A percentile compares a stretch with the other conserved stretches of the same genome.
Conservation (phyloP, 768 basidiomycete species). For the Filobasidium floriforme region DNA sequence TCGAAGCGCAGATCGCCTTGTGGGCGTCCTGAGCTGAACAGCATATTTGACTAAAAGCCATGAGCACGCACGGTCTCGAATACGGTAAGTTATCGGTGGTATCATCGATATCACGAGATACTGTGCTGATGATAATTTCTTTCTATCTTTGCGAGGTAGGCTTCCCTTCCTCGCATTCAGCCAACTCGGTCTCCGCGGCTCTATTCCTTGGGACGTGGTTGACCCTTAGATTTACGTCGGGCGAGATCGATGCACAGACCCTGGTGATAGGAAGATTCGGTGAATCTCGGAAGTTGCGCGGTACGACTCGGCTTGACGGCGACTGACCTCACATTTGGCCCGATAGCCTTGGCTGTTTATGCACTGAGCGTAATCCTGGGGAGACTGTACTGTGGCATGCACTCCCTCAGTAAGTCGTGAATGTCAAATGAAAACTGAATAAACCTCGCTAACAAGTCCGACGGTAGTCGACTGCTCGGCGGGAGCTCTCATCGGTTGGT, state of each 20-base stretch:
- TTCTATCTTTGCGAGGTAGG: constrained; percentile 47
- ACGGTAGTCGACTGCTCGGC: constrained; percentile 38
- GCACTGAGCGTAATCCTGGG: constrained; percentile 43
- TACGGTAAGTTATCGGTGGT: constrained; percentile 26
- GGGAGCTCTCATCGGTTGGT: constrained; percentile 54
- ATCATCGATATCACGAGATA: background rate
- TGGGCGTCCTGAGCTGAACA: background rate
- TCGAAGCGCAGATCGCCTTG: background rate
- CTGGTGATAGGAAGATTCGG: constrained; percentile 21
- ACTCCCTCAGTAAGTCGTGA: constrained; percentile 35
- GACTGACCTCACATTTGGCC: too few species aligned
- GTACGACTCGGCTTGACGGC: too few species aligned
- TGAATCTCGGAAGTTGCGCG: constrained; percentile 11
- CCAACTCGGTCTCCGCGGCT: constrained; percentile 81
- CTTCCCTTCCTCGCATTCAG: constrained; percentile 91
- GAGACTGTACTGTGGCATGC: constrained; percentile 45
- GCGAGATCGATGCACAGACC: constrained; percentile 14
- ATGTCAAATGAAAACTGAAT: too few species aligned
- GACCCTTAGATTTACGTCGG: constrained; percentile 17
- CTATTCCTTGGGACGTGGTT: constrained; percentile 55
- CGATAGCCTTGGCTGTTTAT: constrained; percentile 33
- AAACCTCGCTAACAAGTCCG: too few species aligned
- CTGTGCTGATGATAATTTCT: too few species aligned
- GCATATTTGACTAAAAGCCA: constrained; percentile 22
- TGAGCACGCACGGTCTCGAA: constrained; percentile 38